Percentiles rank a stretch among this genome's conserved stretches.
Evolutionary conservation across 2,329 filamentous ascomycete genomes (phyloP).

Genomic region (Cercospora berteroae): DNA sequence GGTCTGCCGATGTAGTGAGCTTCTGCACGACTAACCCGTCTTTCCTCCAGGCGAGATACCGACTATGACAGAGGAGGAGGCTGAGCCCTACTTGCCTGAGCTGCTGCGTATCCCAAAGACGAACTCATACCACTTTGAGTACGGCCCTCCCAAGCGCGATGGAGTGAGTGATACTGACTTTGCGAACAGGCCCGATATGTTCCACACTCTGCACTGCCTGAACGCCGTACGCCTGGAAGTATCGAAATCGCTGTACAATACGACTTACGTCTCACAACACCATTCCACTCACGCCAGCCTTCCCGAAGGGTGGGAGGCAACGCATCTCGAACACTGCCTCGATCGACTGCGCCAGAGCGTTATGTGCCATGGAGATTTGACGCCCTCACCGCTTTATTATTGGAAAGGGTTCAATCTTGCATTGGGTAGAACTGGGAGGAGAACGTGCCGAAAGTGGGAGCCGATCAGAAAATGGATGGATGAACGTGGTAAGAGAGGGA

Average conservation of each 20-base stretch:
- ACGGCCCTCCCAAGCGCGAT: neutral
- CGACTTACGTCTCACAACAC: neutral
- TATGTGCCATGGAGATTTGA: conserved; percentile 27
- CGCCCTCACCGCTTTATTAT: conserved; percentile 20
- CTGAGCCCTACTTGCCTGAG: conserved; percentile 13
- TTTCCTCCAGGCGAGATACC: conserved; percentile 12
- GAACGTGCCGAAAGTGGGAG: conserved; percentile 24
- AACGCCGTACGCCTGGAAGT: conserved; percentile 24
- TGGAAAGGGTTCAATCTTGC: conserved; percentile 19
- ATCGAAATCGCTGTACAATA: conserved; percentile 20
- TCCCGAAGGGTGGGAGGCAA: conserved; percentile 13
- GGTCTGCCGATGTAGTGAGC: neutral
- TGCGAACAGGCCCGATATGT: conserved; percentile 18
- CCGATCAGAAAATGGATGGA: conserved; percentile 26
- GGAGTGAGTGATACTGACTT: neutral
- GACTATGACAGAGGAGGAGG: conserved; percentile 19
- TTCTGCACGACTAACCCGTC: neutral
- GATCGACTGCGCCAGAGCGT: conserved; percentile 24
- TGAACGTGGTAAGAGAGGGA: conserved; percentile 11
- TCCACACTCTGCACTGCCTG: conserved; percentile 28
- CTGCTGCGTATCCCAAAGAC: conserved; percentile 15
- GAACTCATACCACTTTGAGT: conserved; percentile 19
- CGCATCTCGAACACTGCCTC: conserved; percentile 27
- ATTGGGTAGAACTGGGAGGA: conserved; percentile 17
- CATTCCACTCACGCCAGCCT: neutral